These are phyloP conservation scores for Porphyrellus sp. DNA, from an alignment of 1,284 basidiomycete genomes.

Conservation along the genomic window DNA sequence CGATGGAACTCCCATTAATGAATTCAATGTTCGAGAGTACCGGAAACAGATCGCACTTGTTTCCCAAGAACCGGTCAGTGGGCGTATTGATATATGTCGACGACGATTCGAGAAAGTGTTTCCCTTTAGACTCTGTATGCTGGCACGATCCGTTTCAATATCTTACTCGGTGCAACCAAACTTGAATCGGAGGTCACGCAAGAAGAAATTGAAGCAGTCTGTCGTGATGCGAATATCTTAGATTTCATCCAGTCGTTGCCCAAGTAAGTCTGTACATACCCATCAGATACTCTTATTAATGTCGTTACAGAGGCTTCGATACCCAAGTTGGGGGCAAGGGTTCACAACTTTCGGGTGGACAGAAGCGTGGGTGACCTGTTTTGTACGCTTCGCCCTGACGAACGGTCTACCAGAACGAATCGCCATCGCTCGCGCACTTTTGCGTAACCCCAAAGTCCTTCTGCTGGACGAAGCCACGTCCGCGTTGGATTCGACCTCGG, in stretches of 20 bases:
- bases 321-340: conserved; percentile 91
- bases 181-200: conserved; percentile 81
- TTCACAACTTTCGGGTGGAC: conserved; percentile 89
- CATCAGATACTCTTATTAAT: conserved; percentile 10
- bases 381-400: not conserved
- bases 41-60: conserved; percentile 85
- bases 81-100: conserved; percentile 27
- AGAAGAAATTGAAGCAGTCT: conserved; percentile 81
- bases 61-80: conserved; percentile 77
- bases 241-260: conserved; percentile 90
- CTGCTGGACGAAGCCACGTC: conserved; percentile 94
- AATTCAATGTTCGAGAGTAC: conserved; percentile 81
- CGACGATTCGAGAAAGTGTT: conserved; percentile 38
- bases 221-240: conserved; percentile 84
- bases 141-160: conserved; percentile 85
- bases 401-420: conserved; percentile 73
- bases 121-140: conserved; percentile 70
- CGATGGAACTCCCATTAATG: conserved; percentile 77
- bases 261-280: conserved; percentile 47
- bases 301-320: conserved; percentile 56
- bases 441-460: conserved; percentile 67
- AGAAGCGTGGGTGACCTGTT: conserved; percentile 64
- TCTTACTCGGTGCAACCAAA: conserved; percentile 84
- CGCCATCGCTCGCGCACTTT: conserved; percentile 89
- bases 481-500: conserved; percentile 83